A percentile compares a stretch with the other conserved stretches of the same genome.
Conservation (phyloP, 1,139 yeast genomes). For the Scheffersomyces parashehatae region DNA sequence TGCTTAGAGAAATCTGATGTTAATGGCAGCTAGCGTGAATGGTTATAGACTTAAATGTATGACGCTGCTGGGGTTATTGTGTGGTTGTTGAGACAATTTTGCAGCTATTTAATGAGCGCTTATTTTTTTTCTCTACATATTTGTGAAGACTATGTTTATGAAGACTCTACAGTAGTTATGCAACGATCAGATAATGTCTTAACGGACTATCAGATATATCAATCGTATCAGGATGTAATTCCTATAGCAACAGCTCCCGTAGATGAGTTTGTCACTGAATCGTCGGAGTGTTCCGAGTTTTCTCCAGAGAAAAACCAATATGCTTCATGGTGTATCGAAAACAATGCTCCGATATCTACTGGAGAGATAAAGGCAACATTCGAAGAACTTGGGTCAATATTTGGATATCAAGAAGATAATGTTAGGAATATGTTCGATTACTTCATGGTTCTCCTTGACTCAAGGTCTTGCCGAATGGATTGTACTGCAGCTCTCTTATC, state of each 20-base stretch:
- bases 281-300: neutral
- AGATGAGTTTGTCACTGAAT: neutral
- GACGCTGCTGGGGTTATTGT: too few relatives aligned
- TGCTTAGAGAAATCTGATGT: too few relatives aligned
- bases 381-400: conserved; percentile 17
- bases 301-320: conserved; percentile 9
- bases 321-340: conserved; percentile 39
- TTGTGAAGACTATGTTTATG: neutral
- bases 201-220: conserved; percentile 8
- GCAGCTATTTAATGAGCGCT: neutral
- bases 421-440: conserved; percentile 38
- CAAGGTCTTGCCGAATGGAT: conserved; percentile 40
- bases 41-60: too few relatives aligned
- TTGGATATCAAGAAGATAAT: conserved; percentile 41
- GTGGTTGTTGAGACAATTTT: too few relatives aligned
- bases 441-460: conserved; percentile 41
- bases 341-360: conserved; percentile 25
- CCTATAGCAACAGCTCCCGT: neutral
- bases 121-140: neutral
- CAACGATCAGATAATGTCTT: neutral
- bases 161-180: neutral
- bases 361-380: conserved; percentile 24
- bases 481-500: conserved; percentile 36
- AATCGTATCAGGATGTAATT: conserved; percentile 5
- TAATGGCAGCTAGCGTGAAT: too few relatives aligned